A percentile compares a stretch with the other conserved stretches of the same genome.
Evolutionary conservation across 768 basidiomycete genomes (phyloP).

Genomic region (Amanita exitialis): DNA sequence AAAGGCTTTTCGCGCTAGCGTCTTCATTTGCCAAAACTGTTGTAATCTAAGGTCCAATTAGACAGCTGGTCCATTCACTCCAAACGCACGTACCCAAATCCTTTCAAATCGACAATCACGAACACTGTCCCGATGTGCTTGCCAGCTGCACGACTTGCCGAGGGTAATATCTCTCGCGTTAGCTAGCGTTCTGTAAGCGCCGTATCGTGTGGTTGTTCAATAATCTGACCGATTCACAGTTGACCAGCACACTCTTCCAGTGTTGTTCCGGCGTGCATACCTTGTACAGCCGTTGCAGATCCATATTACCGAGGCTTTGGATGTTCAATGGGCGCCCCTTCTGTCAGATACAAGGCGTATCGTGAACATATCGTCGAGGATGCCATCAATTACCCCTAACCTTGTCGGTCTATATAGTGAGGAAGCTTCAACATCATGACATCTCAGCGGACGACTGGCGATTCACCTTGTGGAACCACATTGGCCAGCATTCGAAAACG

Average conservation of each 20-base stretch:
- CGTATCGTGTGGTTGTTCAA: not conserved
- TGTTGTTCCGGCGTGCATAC: constrained; percentile 48
- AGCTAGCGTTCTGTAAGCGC: constrained; percentile 21
- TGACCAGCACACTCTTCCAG: constrained; percentile 56
- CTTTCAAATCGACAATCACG: constrained; percentile 63
- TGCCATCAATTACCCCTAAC: constrained; percentile 19
- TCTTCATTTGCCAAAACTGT: constrained; percentile 73
- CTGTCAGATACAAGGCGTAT: constrained; percentile 21
- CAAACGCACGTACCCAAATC: constrained; percentile 42
- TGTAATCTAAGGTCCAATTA: constrained; percentile 30
- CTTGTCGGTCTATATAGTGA: constrained; percentile 49
- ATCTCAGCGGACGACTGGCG: not conserved
- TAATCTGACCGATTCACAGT: constrained; percentile 40
- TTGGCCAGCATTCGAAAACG: constrained; percentile 69
- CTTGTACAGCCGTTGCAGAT: constrained; percentile 47
- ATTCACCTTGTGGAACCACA: constrained; percentile 67
- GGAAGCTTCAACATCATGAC: not conserved
- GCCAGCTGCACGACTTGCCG: constrained; percentile 46
- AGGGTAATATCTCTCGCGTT: constrained; percentile 57
- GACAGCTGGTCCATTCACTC: not conserved
- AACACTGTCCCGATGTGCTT: constrained; percentile 39
- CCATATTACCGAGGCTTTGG: constrained; percentile 50
- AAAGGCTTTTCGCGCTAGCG: constrained; percentile 49
- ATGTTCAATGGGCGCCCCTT: constrained; percentile 67
- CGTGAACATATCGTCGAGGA: not conserved